Base-by-base conservation (phyloP, 345 rosid genomes). In the Aquilaria yunnanensis region DNA sequence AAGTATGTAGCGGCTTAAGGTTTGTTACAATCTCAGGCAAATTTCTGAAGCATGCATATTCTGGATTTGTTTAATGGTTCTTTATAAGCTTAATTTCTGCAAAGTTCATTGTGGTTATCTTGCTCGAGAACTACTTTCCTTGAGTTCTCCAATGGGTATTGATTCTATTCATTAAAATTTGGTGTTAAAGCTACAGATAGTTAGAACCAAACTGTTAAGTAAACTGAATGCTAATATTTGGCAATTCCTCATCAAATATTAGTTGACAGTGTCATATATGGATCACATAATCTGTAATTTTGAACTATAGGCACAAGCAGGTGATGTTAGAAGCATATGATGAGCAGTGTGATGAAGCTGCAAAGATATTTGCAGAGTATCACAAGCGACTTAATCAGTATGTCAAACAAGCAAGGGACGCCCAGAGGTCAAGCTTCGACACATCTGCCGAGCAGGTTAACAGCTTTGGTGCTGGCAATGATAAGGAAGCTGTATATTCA, bases 291-390 rank as follows among this genome's bases (percentile, higher is more conserved):
- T 37, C 8, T 2, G 8, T 37, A 37, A 37, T 65, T 9, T 61
- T 49, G 16, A 64, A 30, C 51, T 76, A 66, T 77, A 88, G 92
- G 83, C 98, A 93, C 72, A 90, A 84, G 64, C 97, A 88, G 80
- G 88, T 78, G 60, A 75, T 80, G 84, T 63, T 90, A 77, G 98
- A 90, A 70, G 85, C 96, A 56, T 93, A 88, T 75, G 89, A 93
- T 75, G 89, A 90, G 67, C 98, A 93, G 64, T 85, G 97, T 53
- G 96, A 90, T 54, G 97, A 93, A 64, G 97, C 96, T 60, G 90
- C 89, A 48, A 86, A 85, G 73, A 83, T 93, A 72, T 90, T 90
- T 80, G 83, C 81, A 1, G 98, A 90, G 75, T 93, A 93, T 76
- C 96, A 90, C 67, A 90, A 81, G 59, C 89, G 86, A 64, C 80